Base-by-base conservation (phyloP, 768 basidiomycete genomes). In the Phanerochaete sordida region DNA sequence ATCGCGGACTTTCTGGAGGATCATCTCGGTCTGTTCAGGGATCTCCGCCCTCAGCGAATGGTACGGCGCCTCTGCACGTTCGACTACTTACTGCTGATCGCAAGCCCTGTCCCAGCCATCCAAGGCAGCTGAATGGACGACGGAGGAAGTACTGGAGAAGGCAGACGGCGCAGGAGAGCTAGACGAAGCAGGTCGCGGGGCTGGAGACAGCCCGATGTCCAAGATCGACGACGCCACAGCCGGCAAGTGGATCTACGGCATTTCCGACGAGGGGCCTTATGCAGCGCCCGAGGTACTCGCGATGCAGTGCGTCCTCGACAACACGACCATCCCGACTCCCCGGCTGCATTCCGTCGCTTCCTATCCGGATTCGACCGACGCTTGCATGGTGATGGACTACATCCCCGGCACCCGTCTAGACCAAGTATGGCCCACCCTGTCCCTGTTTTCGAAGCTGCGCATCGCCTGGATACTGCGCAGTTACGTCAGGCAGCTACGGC, bases 331-430 rank as follows among this genome's bases (percentile, higher is more conserved):
- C 4, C 64, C 64, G 13, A 57, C 61, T 23, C 66, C 66, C 6
- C 59, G 62, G 26, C 53, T 65, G n/a, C n/a, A n/a, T n/a, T n/a
- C n/a, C n/a, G n/a, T n/a, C n/a, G n/a, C n/a, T n/a, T n/a, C n/a
- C n/a, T n/a, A n/a, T n/a, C n/a, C n/a, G n/a, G n/a, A n/a, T n/a
- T n/a, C n/a, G n/a, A n/a, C n/a, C n/a, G n/a, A n/a, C n/a, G n/a
- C n/a, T n/a, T n/a, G n/a, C n/a, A n/a, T n/a, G n/a, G 33, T 35
- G 47, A 45, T 57, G 21, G 33, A 35, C 37, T 19, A 19, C 49
- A 62, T 74, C 31, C 53, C 64, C n/a, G 72, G 70, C 13, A 35
- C 58, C 21, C 65, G 61, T 51, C 66, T 74, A 23, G 43, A 52
- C 19, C 49, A 66, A 8, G 58, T 26, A 8, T 59, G 58, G 58